Base-by-base conservation (phyloP, 2,329 filamentous ascomycete species). In the Sclerotinia spermophila region DNA sequence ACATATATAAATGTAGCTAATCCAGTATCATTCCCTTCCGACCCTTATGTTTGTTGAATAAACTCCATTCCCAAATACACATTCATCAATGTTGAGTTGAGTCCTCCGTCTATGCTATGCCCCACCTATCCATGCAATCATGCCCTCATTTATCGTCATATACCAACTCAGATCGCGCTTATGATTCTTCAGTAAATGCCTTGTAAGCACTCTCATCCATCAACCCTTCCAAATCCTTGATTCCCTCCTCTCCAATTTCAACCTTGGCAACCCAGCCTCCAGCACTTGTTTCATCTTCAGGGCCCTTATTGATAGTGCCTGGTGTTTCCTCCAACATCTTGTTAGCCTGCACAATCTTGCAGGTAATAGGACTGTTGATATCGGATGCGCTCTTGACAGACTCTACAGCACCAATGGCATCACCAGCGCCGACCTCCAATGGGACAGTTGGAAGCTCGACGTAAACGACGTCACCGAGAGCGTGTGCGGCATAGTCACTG, bases 351-450 rank as follows among this genome's bases (percentile, higher is more conserved):
- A 88, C 86, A 72, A 99, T 88, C 76, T 84, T 91, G 79, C 95
- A 95, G 67, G 86, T 83, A 75, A 97, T 87, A 27, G 96, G 96
- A 21, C 93, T 90, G 83, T 97, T 91, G 85, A 99, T 97, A 81
- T 99, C 96, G 74, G 93, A 95, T n/a, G 96, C 96, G 73, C 92
- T 96, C 86, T 99, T 99, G 82, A 99, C 96, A 3, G 94, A 97
- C 85, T 99, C 96, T 77, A 99, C 95, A 72, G 95, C 94, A 76
- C 96, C 96, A 76, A 98, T 92, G 74, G 91, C 86, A 79, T 98
- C 95, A 78, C 94, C 94, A 71, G 89, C 87, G 71, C 83, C 82
- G 73, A 97, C 86, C 77, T 90, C 87, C 76, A 89, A 84, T 75
- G 89, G 90, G 70, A 85, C 80, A 75, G 90, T 85, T 70, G 96